Percentiles rank a stretch among this genome's conserved stretches.
These are phyloP conservation scores for Lathyrus aphaca DNA, from an alignment of 306 rosid genomes.

Conservation along the genomic window DNA sequence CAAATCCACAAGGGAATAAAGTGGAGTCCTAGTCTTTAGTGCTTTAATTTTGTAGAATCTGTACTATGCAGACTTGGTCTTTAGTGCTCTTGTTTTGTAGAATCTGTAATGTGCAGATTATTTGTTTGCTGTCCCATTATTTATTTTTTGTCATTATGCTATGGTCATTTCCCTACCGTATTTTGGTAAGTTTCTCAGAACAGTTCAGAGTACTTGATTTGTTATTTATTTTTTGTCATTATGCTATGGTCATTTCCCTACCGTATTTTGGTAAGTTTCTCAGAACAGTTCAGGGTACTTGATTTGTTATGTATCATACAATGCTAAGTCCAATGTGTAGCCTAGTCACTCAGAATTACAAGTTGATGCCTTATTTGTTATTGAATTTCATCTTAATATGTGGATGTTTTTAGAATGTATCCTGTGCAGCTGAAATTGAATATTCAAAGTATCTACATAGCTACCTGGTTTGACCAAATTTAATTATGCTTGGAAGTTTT, in stretches of 20 bases:
- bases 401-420: too few species aligned
- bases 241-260: background rate
- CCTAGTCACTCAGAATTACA: slow-evolving; percentile 6
- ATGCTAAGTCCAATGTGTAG: slow-evolving; percentile 29
- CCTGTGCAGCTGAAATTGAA: too few species aligned
- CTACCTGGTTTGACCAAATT: too few species aligned
- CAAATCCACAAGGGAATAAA: slow-evolving; percentile 9
- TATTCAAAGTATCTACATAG: too few species aligned
- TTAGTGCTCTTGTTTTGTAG: slow-evolving; percentile 29
- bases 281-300: slow-evolving; percentile 17
- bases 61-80: slow-evolving; percentile 26
- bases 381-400: too few species aligned
- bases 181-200: slow-evolving; percentile 13
- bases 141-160: background rate
- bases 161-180: background rate
- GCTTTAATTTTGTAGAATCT: slow-evolving; percentile 33
- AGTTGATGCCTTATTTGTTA: slow-evolving; percentile 13
- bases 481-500: too few species aligned
- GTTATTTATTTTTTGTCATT: background rate
- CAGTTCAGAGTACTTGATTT: slow-evolving; percentile 18
- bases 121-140: slow-evolving; percentile 19
- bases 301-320: slow-evolving; percentile 28
- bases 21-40: slow-evolving; percentile 22
- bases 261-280: slow-evolving; percentile 10
- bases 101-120: slow-evolving; percentile 36